A percentile compares a stretch with the other conserved stretches of the same genome.
phyloP scores from a whole-genome alignment of 768 basidiomycete species.

The Boletus sensibilis region DNA sequence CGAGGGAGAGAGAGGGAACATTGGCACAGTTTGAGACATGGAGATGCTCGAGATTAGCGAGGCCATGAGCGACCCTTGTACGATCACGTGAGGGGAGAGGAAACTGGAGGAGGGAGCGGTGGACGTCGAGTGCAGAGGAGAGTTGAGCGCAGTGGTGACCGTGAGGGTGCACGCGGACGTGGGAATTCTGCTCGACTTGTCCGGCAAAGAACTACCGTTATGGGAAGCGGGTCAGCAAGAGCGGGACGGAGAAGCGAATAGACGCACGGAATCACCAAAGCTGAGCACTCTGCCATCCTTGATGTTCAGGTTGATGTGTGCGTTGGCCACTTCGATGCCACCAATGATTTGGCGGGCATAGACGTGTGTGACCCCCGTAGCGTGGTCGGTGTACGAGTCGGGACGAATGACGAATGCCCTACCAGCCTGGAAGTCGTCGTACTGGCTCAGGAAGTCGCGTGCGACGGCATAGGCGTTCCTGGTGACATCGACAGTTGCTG shows the following conservation, averaged over 20 bases:
- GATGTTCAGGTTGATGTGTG: constrained; percentile 92
- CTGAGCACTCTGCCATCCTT: constrained; percentile 81
- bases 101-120: constrained; percentile 30
- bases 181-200: constrained; percentile 29
- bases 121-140: constrained; percentile 31
- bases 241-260: neutral
- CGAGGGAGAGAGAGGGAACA: constrained; percentile 26
- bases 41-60: constrained; percentile 42
- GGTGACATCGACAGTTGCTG: constrained; percentile 39
- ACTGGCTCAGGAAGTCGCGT: constrained; percentile 49
- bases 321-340: constrained; percentile 86
- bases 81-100: constrained; percentile 12
- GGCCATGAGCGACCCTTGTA: constrained; percentile 12
- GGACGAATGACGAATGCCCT: constrained; percentile 60
- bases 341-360: constrained; percentile 84
- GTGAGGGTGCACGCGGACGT: constrained; percentile 45
- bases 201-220: constrained; percentile 73
- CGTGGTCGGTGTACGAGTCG: constrained; percentile 85
- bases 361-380: constrained; percentile 85
- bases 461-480: constrained; percentile 64
- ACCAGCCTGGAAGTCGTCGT: constrained; percentile 37
- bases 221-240: constrained; percentile 6
- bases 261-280: constrained; percentile 80
- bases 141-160: constrained; percentile 52
- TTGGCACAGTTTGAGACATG: constrained; percentile 58